These are phyloP conservation scores for Phialemoniopsis sp. DNA, from an alignment of 2,329 filamentous ascomycete genomes.

Conservation along the genomic window DNA sequence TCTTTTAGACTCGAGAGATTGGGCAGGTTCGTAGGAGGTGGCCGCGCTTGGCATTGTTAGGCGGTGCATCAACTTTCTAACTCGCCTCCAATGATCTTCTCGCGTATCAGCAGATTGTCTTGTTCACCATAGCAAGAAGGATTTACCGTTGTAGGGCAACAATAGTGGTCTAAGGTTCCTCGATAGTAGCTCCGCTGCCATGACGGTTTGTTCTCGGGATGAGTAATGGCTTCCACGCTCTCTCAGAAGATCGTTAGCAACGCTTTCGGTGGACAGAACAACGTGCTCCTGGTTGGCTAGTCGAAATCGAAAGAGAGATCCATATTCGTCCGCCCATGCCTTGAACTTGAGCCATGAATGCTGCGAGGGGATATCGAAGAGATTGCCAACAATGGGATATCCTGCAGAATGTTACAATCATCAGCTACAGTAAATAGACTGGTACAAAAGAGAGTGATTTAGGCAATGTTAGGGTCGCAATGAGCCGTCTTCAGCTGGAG, in stretches of 20 bases:
- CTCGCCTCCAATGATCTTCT: conserved; percentile 9
- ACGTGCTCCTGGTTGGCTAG: conserved; percentile 20
- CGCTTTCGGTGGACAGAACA: conserved; percentile 29
- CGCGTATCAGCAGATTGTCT: too few relatives aligned
- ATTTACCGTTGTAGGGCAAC: conserved; percentile 13
- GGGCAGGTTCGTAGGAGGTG: conserved; percentile 20
- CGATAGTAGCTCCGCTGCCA: conserved; percentile 25
- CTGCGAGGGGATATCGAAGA: conserved; percentile 23
- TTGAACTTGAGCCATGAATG: conserved; percentile 36
- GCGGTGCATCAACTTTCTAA: conserved; percentile 17
- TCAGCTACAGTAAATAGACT: too few relatives aligned
- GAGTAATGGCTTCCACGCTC: conserved; percentile 32
- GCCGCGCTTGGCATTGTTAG: conserved; percentile 22
- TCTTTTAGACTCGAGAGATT: conserved; percentile 21
- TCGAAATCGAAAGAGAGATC: conserved; percentile 1
- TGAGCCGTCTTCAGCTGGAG: too few relatives aligned
- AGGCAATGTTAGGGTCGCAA: too few relatives aligned
- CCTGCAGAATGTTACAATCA: conserved; percentile 1
- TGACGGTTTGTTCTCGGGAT: conserved; percentile 25
- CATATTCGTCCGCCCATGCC: conserved; percentile 20
- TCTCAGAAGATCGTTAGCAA: conserved; percentile 35
- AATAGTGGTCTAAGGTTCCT: conserved; percentile 20
- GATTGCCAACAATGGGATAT: conserved; percentile 21
- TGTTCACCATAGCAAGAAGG: too few relatives aligned
- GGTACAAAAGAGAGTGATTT: too few relatives aligned